Base-by-base conservation (phyloP, 169 alveolate species). In the Eimeria praecox region DNA sequence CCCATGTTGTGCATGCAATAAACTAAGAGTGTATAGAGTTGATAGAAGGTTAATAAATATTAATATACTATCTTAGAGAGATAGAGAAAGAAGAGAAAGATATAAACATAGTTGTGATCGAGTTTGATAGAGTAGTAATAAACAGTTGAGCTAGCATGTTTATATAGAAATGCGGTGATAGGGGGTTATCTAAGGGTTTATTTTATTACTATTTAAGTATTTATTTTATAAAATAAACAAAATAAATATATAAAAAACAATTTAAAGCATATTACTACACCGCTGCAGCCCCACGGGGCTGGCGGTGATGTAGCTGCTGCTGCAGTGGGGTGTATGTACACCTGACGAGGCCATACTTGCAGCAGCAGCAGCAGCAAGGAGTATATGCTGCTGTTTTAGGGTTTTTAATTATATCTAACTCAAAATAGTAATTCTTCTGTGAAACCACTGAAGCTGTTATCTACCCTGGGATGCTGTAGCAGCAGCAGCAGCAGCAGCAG, bases 241-340 rank as follows among this genome's bases (percentile, higher is more conserved):
- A 0, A 56, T 56, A 56, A 2, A 20, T 56, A 0, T 56, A 20
- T 18, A 20, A n/a, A n/a, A n/a, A n/a, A n/a, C n/a, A n/a, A n/a
- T n/a, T n/a, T n/a, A n/a, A n/a, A n/a, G n/a, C n/a, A 56, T 56
- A 20, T 27, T 30, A 27, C 40, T 22, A 40, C 80, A 40, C 22
- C 40, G 80, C 80, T 27, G 80, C 80, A 69, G 30, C 80, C 80
- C 44, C 80, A 69, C 40, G 30, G 80, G 14, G 10, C 40, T 27
- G 71, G 16, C 30, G 80, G 44, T 69, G 80, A 30, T 69, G 80
- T 40, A 27, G 6, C 80, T 69, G 80, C 80, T 69, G 80, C 44
- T 69, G 40, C 80, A 14, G 80, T 69, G 80, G 80, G 80, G 80
- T 69, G 80, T 27, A 69, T 69, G 80, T 69, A 69, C 6, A 69